Conservation (phyloP, 495 filamentous ascomycete genomes). For the Clavariopsis aquatica region DNA sequence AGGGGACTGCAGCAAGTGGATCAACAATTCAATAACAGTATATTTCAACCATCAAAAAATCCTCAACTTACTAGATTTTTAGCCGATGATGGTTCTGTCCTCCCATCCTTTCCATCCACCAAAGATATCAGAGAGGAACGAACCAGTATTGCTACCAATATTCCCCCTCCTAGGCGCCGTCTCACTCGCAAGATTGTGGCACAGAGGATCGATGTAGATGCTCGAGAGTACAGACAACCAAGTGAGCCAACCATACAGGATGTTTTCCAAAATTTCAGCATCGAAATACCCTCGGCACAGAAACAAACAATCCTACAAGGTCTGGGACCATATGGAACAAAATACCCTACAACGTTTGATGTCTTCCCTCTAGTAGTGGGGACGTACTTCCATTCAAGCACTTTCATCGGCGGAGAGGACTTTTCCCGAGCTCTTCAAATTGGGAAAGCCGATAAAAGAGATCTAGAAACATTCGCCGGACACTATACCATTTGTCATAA, state of each 20-base stretch:
- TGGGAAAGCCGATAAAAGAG: slow-evolving; percentile 43
- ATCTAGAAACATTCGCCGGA: slow-evolving; percentile 44
- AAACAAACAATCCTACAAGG: slow-evolving; percentile 50
- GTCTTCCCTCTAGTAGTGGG: slow-evolving; percentile 64
- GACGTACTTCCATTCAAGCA: slow-evolving; percentile 74
- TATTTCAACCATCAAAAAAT: slow-evolving; percentile 6
- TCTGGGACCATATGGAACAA: slow-evolving; percentile 59
- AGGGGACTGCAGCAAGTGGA: slow-evolving; percentile 29
- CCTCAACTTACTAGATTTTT: slow-evolving; percentile 33
- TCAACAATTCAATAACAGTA: slow-evolving; percentile 14
- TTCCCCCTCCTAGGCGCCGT: background rate
- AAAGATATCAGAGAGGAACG: slow-evolving; percentile 7
- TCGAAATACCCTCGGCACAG: slow-evolving; percentile 22
- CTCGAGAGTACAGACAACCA: slow-evolving; percentile 44
- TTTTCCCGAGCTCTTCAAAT: slow-evolving; percentile 46
- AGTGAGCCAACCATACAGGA: slow-evolving; percentile 42
- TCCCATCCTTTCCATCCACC: slow-evolving; percentile 18
- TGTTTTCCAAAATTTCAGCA: background rate
- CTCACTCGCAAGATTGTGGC: slow-evolving; percentile 38
- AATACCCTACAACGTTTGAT: slow-evolving; percentile 76
- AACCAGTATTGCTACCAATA: background rate
- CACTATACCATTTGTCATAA: slow-evolving; percentile 35
- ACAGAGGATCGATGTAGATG: slow-evolving; percentile 39
- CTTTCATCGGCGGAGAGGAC: slow-evolving; percentile 73
- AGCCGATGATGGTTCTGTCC: slow-evolving; percentile 22